A percentile compares a stretch with the other conserved stretches of the same genome.
These are phyloP conservation scores for Solanum chiquidenum DNA, from an alignment of 257 asterid genomes.

Conservation along the genomic window DNA sequence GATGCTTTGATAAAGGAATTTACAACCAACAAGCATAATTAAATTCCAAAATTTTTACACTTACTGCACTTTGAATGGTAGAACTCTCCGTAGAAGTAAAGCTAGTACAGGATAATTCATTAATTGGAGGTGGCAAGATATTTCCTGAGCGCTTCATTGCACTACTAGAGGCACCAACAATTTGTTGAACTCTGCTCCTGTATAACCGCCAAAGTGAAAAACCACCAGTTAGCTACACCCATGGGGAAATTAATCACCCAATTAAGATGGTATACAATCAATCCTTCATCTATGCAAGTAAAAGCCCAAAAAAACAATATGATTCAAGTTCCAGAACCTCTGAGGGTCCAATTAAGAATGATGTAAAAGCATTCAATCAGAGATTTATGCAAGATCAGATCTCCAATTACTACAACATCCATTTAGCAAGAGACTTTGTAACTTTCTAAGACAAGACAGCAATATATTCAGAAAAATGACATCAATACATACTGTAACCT, in stretches of 20 bases:
- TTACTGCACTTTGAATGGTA: constrained; percentile 27
- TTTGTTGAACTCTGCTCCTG: constrained; percentile 89
- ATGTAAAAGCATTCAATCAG: neutral
- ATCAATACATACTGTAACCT: neutral
- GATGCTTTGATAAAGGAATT: neutral
- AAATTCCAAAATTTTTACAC: constrained; percentile 24
- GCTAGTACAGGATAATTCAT: constrained; percentile 28
- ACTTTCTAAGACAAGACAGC: neutral
- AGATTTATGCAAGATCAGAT: neutral
- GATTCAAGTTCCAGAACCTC: neutral
- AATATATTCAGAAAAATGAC: neutral
- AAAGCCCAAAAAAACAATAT: neutral
- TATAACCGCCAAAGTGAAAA: constrained; percentile 8
- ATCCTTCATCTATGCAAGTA: neutral
- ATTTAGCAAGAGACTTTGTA: neutral
- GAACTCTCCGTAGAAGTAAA: constrained; percentile 30
- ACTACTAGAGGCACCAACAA: constrained; percentile 62
- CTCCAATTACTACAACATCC: neutral
- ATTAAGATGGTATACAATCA: neutral
- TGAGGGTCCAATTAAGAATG: neutral
- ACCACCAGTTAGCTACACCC: neutral
- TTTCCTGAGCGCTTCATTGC: constrained; percentile 48
- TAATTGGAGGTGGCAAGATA: constrained; percentile 68
- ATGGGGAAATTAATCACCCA: constrained; percentile 1
- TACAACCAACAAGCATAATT: neutral